These are phyloP conservation scores for Amesomyces nigricolor DNA, from an alignment of 2,329 filamentous ascomycete species.

Conservation along the genomic window DNA sequence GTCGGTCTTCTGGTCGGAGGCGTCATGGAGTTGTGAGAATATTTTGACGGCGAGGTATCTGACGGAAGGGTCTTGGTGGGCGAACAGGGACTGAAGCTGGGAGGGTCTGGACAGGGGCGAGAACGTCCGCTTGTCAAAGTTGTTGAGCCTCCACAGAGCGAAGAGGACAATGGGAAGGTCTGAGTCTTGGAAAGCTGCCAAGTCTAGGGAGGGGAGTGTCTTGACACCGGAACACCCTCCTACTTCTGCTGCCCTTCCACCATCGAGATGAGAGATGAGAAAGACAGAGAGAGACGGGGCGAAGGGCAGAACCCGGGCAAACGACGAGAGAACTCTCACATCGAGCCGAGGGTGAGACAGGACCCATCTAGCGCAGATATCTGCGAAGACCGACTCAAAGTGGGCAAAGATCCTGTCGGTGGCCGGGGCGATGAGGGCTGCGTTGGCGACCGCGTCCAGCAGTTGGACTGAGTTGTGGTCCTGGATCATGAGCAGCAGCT, in stretches of 20 bases:
- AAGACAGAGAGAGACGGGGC: conserved; percentile 74
- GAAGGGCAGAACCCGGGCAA: conserved; percentile 75
- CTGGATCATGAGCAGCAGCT: conserved; percentile 63
- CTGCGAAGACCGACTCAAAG: conserved; percentile 71
- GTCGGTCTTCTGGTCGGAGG: conserved; percentile 73
- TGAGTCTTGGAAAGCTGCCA: conserved; percentile 20
- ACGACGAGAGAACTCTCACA: conserved; percentile 57
- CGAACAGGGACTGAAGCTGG: conserved; percentile 64
- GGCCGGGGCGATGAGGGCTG: conserved; percentile 62
- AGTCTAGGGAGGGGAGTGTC: conserved; percentile 17
- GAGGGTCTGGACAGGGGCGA: conserved; percentile 51
- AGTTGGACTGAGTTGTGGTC: conserved; percentile 59
- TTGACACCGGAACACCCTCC: conserved; percentile 1
- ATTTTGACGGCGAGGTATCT: conserved; percentile 78
- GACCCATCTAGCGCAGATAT: conserved; percentile 78
- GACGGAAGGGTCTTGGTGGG: conserved; percentile 52
- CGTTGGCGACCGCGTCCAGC: conserved; percentile 63
- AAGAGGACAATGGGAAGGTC: conserved; percentile 47
- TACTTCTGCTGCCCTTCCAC: conserved; percentile 1
- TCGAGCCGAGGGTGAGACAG: conserved; percentile 39
- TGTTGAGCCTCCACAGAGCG: conserved; percentile 71
- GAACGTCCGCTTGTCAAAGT: conserved; percentile 67
- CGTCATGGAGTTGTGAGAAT: conserved; percentile 71
- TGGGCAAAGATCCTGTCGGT: conserved; percentile 69
- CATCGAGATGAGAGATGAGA: conserved; percentile 36